Evolutionary conservation across 2,329 filamentous ascomycete genomes (phyloP), one percentile per base, ranked within the genome.

Genomic region (Exophiala mesophila): DNA sequence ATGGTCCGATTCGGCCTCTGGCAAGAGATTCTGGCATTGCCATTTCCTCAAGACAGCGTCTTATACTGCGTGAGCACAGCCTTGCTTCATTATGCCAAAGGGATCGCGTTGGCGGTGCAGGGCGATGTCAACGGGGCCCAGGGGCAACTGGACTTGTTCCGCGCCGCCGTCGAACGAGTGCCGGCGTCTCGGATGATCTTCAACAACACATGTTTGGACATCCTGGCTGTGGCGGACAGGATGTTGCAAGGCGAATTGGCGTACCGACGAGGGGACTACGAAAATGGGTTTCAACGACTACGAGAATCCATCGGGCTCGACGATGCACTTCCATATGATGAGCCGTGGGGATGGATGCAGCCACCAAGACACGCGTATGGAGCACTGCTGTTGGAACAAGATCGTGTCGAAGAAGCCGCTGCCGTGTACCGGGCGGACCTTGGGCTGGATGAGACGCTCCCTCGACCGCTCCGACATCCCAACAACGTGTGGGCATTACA

Each of bases 281-380:
- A 77, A 0, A 35, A 58, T 0, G 83, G 83, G 0, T 87, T 85
- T 56, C 55, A 63, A 3, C 69, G 76, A 38, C 65, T 88, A 2
- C 70, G 73, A 1, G 66, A 65, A 8, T 73, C 82, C 0, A 77
- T 85, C 16, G 57, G 63, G 1, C 68, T 76, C 2, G 80, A 85
- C 49, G 82, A 85, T 54, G 62, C 59, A 0, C 68, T 88, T 19
- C 78, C 77, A 0, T 88, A 85, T 47, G 80, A 82, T 36, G 84
- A 88, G 58, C 84, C 84, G 0, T 87, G 83, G 83, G 81, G 80
- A 0, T 88, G 83, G 83, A 86, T 88, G 82, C 80, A 85, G 57
- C 83, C 83, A 0, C 76, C 78, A 0, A 69, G 82, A 3, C 83
- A 88, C 59, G 83, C 83, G 0, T 82, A 82, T 37, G 83, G 79